Conservation (phyloP, 169 alveolate genomes). For the Perkinsus olseni region DNA sequence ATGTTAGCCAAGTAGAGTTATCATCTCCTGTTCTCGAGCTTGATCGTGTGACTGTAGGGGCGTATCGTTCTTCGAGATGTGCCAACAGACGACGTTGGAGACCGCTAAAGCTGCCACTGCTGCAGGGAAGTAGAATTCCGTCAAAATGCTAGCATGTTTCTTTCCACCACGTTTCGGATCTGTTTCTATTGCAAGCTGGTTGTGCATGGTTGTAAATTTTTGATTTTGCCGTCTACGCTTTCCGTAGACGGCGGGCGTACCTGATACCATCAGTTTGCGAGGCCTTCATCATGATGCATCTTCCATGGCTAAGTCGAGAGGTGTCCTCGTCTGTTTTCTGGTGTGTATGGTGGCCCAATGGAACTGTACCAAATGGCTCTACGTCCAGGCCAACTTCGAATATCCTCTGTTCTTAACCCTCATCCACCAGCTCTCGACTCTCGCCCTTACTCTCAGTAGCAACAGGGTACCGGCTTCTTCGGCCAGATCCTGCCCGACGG, state of each 20-base stretch:
- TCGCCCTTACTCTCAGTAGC: neutral
- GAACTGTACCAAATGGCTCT: neutral
- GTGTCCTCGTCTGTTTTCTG: neutral
- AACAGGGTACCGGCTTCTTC: neutral
- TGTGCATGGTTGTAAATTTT: neutral
- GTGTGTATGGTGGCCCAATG: neutral
- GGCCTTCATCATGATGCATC: neutral
- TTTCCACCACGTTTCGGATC: neutral
- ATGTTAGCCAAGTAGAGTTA: slow-evolving; percentile 14
- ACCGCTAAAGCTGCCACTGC: neutral
- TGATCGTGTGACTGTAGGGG: neutral
- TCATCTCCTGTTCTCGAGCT: no score
- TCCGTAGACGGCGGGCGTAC: no score
- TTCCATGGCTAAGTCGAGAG: neutral
- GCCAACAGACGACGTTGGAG: neutral
- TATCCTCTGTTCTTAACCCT: neutral
- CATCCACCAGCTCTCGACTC: neutral
- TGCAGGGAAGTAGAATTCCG: neutral
- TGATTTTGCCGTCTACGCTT: no score
- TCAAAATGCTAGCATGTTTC: neutral
- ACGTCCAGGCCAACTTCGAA: neutral
- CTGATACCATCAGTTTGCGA: no score
- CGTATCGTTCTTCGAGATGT: neutral
- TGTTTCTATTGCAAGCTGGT: neutral
- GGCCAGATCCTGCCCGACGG: neutral